Evolutionary conservation across 495 filamentous ascomycete species (phyloP).

Genomic region (Penicillium desertorum): DNA sequence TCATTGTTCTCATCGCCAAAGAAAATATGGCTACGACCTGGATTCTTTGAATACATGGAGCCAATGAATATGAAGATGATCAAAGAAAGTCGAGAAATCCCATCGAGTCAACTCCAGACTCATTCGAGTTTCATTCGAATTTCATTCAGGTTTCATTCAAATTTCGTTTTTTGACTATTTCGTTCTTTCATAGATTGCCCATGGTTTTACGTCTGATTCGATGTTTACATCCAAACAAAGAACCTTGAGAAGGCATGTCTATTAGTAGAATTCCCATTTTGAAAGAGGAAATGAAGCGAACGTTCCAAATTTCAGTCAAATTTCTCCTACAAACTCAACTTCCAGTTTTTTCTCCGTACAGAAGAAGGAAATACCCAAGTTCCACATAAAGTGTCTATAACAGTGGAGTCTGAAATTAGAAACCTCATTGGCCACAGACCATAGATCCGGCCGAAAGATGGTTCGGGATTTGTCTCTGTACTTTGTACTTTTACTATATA

Average conservation of each 20-base stretch:
- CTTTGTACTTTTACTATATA: neutral
- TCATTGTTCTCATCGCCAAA: neutral
- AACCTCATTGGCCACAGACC: neutral
- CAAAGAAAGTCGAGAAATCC: neutral
- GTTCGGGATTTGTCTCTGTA: neutral
- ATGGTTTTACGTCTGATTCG: neutral
- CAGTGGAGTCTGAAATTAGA: neutral
- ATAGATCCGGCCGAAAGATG: constrained; percentile 4
- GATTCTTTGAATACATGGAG: neutral
- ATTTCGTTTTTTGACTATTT: neutral
- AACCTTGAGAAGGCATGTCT: no score
- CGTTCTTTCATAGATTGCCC: neutral
- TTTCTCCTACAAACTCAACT: no score
- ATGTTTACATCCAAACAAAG: neutral
- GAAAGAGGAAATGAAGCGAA: neutral
- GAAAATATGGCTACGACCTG: neutral
- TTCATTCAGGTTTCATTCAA: neutral
- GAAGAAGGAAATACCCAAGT: neutral
- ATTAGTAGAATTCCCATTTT: no score
- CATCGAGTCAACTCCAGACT: neutral
- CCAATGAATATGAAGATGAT: neutral
- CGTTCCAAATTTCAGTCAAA: no score
- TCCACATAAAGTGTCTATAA: neutral
- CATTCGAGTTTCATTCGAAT: neutral
- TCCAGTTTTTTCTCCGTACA: no score